Evolutionary conservation across 257 asterid species (phyloP), one percentile per base, ranked within the genome.

Genomic region (Solanum appendiculatum): DNA sequence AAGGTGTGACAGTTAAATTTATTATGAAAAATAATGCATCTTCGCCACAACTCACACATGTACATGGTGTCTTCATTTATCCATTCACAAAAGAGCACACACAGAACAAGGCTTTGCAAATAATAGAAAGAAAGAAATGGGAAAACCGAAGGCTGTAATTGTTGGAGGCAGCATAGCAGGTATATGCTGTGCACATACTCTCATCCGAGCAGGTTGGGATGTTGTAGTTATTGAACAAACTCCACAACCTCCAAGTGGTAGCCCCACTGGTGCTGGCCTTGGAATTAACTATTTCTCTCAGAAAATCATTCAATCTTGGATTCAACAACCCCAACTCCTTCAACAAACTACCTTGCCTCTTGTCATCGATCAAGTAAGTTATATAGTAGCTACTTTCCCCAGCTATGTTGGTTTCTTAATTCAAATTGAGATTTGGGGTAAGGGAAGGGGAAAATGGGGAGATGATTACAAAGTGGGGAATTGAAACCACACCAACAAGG

Each of bases 111-210:
- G 15, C 2, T 69, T 31, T 31, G 77, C 13, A 70, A 1, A 20
- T 6, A 36, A 72, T 1, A 72, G 37, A 70, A 5, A 70, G 31
- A 88, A 11, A 85, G 83, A 66, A 13, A 85, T 56, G 86, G 87
- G 85, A 85, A 92, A 89, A 64, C 89, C 92, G 66, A 93, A 92
- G 90, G 97, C 96, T 5, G 94, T 93, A 86, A 94, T 96, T 60
- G 96, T 95, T 39, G 98, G 99, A 56, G 99, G 99, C 58, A 96
- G 98, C 92, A 96, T 95, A 70, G 96, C 95, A 21, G 98, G 98
- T 3, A 66, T 96, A 60, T 95, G 94, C 11, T 91, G 94, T 68
- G 97, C 98, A 2, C 96, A 94, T 88, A 94, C 97, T 42, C 95
- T 96, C 39, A 63, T 94, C 63, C 86, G 70, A 88, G 98, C 95